Percentiles rank a stretch among this genome's conserved stretches.
Evolutionary conservation across 768 basidiomycete species (phyloP).

Genomic region (Lactarius hatsudake): DNA sequence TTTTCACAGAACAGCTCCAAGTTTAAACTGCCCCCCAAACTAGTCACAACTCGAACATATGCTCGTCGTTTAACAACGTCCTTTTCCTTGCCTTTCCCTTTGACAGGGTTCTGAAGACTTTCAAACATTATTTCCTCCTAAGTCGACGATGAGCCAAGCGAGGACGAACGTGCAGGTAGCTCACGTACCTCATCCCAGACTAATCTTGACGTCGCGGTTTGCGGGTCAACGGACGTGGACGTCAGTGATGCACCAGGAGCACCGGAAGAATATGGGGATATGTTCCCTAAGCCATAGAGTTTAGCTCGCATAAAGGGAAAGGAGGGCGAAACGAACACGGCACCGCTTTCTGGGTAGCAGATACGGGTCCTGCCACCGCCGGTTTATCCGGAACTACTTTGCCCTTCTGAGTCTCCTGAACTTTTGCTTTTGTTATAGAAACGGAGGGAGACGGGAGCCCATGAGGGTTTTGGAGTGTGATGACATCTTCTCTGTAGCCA

Average conservation of each 20-base stretch:
- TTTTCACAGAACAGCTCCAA: constrained; percentile 87
- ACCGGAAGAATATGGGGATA: constrained; percentile 89
- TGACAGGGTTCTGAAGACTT: constrained; percentile 73
- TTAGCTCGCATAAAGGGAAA: constrained; percentile 6
- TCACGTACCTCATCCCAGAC: constrained; percentile 86
- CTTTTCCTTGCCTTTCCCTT: constrained; percentile 91
- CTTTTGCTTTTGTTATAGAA: constrained; percentile 31
- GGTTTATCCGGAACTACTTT: constrained; percentile 38
- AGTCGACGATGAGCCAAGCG: neutral
- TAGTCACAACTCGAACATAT: constrained; percentile 95
- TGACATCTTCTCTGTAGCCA: constrained; percentile 69
- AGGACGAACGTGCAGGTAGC: neutral
- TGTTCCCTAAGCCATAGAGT: constrained; percentile 59
- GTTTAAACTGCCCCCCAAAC: constrained; percentile 81
- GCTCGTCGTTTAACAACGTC: constrained; percentile 88
- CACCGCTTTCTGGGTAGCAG: constrained; percentile 32
- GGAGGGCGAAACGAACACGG: constrained; percentile 53
- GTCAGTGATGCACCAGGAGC: constrained; percentile 91
- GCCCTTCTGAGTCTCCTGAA: constrained; percentile 33
- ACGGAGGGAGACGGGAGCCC: constrained; percentile 61
- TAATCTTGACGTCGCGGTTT: constrained; percentile 66
- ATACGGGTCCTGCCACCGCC: constrained; percentile 17
- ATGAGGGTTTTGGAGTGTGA: constrained; percentile 92
- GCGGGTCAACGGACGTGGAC: constrained; percentile 85
- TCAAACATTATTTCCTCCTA: constrained; percentile 99